A percentile compares a stretch with the other conserved stretches of the same genome.
phyloP scores from a whole-genome alignment of 345 rosid genomes.

The Xanthoceras sorbifolium region DNA sequence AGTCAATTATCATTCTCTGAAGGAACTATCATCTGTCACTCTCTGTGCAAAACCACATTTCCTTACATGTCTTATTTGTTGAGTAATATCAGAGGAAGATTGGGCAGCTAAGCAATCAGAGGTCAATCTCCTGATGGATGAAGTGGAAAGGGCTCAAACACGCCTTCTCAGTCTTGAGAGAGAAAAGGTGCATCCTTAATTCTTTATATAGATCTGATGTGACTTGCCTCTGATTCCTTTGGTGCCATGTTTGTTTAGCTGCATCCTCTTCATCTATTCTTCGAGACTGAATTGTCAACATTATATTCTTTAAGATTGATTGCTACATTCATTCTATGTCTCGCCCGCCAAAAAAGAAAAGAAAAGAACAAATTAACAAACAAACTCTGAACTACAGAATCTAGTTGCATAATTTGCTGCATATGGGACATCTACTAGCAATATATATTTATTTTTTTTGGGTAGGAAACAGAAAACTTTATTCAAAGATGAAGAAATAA shows the following conservation, averaged over 20 bases:
- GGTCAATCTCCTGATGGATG: conserved; percentile 94
- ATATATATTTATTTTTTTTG: too few relatives aligned
- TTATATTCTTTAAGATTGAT: not conserved
- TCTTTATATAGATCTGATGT: not conserved
- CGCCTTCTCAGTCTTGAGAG: conserved; percentile 93
- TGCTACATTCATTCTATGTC: not conserved
- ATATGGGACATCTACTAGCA: not conserved
- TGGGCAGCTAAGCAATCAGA: conserved; percentile 92
- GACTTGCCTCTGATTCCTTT: not conserved
- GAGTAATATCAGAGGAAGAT: conserved; percentile 74
- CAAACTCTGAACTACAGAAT: not conserved
- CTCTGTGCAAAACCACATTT: not conserved
- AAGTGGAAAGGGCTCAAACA: conserved; percentile 98
- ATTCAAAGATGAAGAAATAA: too few relatives aligned
- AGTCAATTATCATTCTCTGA: not conserved
- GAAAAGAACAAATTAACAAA: not conserved
- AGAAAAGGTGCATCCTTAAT: conserved; percentile 66
- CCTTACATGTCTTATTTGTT: conserved; percentile 5
- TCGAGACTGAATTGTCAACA: not conserved
- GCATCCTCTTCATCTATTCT: not conserved
- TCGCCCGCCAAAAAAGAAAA: not conserved
- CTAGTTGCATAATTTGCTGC: not conserved
- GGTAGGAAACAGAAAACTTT: too few relatives aligned
- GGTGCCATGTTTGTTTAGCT: not conserved
- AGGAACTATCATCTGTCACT: not conserved